A percentile compares a stretch with the other conserved stretches of the same genome.
Conservation (phyloP, 129 eudicot species). For the Daucus carota region DH1_v3.0 NC_030384.2:48611001-48611500, state of each 20-base stretch:
- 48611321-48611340: constrained; percentile 21
- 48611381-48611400: constrained; percentile 35
- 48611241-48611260: neutral
- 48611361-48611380: constrained; percentile 48
- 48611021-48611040: constrained; percentile 54
- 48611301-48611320: neutral
- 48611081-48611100: constrained; percentile 36
- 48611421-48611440: too few species aligned
- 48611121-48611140: constrained; percentile 37
- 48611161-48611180: constrained; percentile 50
- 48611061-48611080: constrained; percentile 36
- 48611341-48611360: constrained; percentile 41
- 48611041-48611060: constrained; percentile 69
- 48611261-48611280: neutral
- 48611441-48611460: too few species aligned
- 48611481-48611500: too few species aligned
- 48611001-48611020: constrained; percentile 94
- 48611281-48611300: neutral
- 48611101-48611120: constrained; percentile 4
- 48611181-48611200: too few species aligned
- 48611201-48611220: too few species aligned
- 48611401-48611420: too few species aligned
- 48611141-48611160: constrained; percentile 56
- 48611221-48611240: too few species aligned
- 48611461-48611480: too few species aligned